A percentile compares a stretch with the other conserved stretches of the same genome.
Conservation (phyloP, 106 monocot genomes). For the Posidonia australis region DNA sequence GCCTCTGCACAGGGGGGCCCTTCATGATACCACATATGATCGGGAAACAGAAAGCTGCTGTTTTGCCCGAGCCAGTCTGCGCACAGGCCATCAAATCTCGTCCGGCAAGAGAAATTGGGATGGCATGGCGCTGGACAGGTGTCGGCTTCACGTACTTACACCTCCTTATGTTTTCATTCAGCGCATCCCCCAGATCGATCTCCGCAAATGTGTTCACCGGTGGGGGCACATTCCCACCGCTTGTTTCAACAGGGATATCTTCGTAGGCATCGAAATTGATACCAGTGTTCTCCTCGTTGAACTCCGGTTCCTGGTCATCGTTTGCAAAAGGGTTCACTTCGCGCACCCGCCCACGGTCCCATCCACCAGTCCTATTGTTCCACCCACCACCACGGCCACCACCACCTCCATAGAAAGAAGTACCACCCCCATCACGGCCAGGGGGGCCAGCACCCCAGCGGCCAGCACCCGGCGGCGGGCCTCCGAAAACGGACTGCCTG, state of each 20-base stretch:
- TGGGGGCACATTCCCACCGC: slow-evolving; percentile 67
- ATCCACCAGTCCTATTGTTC: slow-evolving; percentile 42
- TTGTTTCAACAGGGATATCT: slow-evolving; percentile 89
- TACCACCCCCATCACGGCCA: slow-evolving; percentile 8
- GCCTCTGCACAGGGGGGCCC: slow-evolving; percentile 30
- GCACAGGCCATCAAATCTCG: slow-evolving; percentile 97
- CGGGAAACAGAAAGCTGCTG: slow-evolving; percentile 95
- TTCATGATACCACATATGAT: slow-evolving; percentile 84
- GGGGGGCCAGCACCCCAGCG: slow-evolving; percentile 22
- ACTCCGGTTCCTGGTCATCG: slow-evolving; percentile 24
- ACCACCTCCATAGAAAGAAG: slow-evolving; percentile 9
- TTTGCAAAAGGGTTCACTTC: slow-evolving; percentile 48
- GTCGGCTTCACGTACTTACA: slow-evolving; percentile 93
- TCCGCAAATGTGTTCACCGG: slow-evolving; percentile 80
- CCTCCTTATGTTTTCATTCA: slow-evolving; percentile 83
- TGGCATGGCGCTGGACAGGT: slow-evolving; percentile 87
- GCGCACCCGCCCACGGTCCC: slow-evolving; percentile 35
- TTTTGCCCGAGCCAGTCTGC: slow-evolving; percentile 97
- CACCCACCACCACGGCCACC: slow-evolving; percentile 37
- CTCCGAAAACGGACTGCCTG: slow-evolving; percentile 6
- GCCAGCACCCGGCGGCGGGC: slow-evolving; percentile 13
- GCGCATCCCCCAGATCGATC: slow-evolving; percentile 71
- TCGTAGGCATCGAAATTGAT: slow-evolving; percentile 95
- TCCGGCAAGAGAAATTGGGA: slow-evolving; percentile 73
- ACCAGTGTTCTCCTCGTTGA: slow-evolving; percentile 54